These are phyloP conservation scores for Stylonectria norvegica DNA, from an alignment of 2,329 filamentous ascomycete genomes.

Conservation along the genomic window DNA sequence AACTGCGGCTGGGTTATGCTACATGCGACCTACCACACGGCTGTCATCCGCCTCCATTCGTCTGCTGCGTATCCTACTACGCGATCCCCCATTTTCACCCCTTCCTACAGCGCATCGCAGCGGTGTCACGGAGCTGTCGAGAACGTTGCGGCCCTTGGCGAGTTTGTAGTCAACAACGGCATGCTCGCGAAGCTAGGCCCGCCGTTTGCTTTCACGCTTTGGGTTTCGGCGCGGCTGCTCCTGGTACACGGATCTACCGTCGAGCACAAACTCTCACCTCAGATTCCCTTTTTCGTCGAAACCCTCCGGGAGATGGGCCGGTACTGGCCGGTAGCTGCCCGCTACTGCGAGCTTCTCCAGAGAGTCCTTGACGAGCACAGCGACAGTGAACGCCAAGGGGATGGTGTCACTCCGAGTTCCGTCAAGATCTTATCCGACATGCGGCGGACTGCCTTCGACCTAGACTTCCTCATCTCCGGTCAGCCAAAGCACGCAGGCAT, in stretches of 20 bases:
- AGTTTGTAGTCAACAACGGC: slow-evolving; percentile 71
- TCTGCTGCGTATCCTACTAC: slow-evolving; percentile 91
- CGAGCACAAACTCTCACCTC: slow-evolving; percentile 75
- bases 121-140: slow-evolving; percentile 80
- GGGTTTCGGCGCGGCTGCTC: slow-evolving; percentile 83
- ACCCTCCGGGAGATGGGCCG: slow-evolving; percentile 75
- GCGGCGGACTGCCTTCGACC: slow-evolving; percentile 83
- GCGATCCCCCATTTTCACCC: slow-evolving; percentile 82
- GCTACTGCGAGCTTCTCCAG: slow-evolving; percentile 76
- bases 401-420: slow-evolving; percentile 73
- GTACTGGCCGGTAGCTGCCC: slow-evolving; percentile 80
- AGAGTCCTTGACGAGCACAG: slow-evolving; percentile 83
- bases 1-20: slow-evolving; percentile 89
- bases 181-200: slow-evolving; percentile 80
- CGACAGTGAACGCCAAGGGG: slow-evolving; percentile 71
- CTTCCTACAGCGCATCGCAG: slow-evolving; percentile 81
- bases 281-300: slow-evolving; percentile 78
- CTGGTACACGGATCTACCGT: slow-evolving; percentile 90
- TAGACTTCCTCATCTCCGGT: slow-evolving; percentile 83
- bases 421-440: slow-evolving; percentile 89
- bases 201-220: slow-evolving; percentile 87
- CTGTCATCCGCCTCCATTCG: slow-evolving; percentile 85
- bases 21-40: slow-evolving; percentile 85
- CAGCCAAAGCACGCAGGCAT: slow-evolving; percentile 61
- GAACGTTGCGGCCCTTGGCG: slow-evolving; percentile 73